These are phyloP conservation scores for Oryza meyeriana DNA, from an alignment of 176 grass and related monocot genomes.

Conservation along the genomic window DNA sequence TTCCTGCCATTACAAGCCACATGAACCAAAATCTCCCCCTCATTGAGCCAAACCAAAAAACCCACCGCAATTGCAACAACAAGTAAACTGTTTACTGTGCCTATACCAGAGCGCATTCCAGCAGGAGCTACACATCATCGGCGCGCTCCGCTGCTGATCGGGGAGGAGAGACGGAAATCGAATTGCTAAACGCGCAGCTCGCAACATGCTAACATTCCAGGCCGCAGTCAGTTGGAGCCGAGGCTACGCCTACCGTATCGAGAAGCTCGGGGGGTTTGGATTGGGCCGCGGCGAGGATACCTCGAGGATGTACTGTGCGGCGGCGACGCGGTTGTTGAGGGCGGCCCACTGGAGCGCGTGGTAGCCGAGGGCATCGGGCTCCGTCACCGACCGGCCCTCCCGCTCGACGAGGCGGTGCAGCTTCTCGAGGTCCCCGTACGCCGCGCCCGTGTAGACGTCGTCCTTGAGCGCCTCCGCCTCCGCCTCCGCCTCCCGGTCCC, in stretches of 20 bases:
- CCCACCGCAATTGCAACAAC: not conserved
- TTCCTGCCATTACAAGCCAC: constrained; percentile 18
- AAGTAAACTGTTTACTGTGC: not conserved
- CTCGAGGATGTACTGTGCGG: constrained; percentile 94
- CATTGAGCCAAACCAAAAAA: not conserved
- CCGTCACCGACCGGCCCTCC: constrained; percentile 65
- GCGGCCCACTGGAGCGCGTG: constrained; percentile 94
- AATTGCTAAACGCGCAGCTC: not conserved
- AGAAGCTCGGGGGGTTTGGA: not conserved
- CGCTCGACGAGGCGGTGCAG: constrained; percentile 75
- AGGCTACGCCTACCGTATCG: not conserved
- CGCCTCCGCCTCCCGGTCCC: constrained; percentile 14
- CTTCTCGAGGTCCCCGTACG: constrained; percentile 92
- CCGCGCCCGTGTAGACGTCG: constrained; percentile 83
- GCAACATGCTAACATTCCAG: not conserved
- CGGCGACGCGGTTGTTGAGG: constrained; percentile 85
- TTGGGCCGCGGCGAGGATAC: constrained; percentile 8
- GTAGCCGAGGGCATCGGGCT: constrained; percentile 71
- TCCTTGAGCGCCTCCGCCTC: constrained; percentile 70
- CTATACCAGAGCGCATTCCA: not conserved
- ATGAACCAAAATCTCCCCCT: not conserved
- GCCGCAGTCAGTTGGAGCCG: not conserved
- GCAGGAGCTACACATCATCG: not conserved
- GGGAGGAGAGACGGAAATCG: not conserved
- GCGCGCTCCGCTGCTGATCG: not conserved